Base-by-base conservation (phyloP, 2,329 filamentous ascomycete species). In the Diaporthe citri region DNA sequence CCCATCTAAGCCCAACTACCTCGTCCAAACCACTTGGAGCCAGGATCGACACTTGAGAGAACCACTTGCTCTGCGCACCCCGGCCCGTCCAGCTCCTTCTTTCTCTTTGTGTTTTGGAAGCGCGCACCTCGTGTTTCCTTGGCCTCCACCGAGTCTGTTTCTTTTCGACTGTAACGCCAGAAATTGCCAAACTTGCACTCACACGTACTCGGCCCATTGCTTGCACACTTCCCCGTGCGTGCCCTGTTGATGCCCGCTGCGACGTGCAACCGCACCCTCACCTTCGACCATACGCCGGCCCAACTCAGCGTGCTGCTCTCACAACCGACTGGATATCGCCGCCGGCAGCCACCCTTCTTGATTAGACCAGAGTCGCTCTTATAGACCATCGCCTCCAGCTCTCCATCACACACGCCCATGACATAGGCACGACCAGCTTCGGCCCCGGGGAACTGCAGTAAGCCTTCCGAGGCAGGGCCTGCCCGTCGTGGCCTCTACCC, bases 391-490 rank as follows among this genome's bases (percentile, higher is more conserved):
- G 39, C 48, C 31, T 43, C 51, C 41, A 60, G n/a, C 43, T 48
- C 25, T 20, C 46, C 36, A 36, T 43, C 48, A 20, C 64, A 56
- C 52, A 39, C n/a, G 71, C n/a, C 31, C 39, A 52, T 46, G 71
- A 20, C 52, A 48, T 46, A 70, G 64, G 55, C 62, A 48, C 71
- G 43, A 59, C 34, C 74, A 62, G 36, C 46, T 25, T 31, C 43
- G 41, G 7, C 52, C 52, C 41, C 62, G 71, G 43, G 71, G 28
- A 34, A 62, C 71, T 71, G 71, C 71, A 57, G 71, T 60, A 22
- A 64, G 36, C 71, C 71, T 55, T 41, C 66, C 62, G 39, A 66
- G 60, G 43, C 60, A 72, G 75, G 75, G 74, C 43, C 71, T 52
- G 64, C 64, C 64, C 64, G 64, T n/a, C 57, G 73, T 43, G 55